Base-by-base conservation (phyloP, 2,329 filamentous ascomycete genomes). In the Aquanectria penicillioides region DNA sequence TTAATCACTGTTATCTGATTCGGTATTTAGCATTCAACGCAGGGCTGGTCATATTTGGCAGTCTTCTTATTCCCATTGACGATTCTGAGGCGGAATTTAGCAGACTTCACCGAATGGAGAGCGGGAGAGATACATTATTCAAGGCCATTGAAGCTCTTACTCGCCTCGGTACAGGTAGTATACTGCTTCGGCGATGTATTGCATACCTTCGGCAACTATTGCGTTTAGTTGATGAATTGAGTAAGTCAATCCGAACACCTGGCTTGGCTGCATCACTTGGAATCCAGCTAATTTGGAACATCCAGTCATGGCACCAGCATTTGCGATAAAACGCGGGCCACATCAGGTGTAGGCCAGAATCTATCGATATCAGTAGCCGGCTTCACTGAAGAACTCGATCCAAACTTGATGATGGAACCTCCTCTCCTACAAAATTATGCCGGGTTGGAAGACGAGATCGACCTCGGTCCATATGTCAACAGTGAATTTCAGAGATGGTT, bases 11-110 rank as follows among this genome's bases (percentile, higher is more conserved):
- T n/a, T n/a, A n/a, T n/a, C 36, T 51, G 10, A 41, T 12, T 2
- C 18, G 4, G 2, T 3, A 2, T 10, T 5, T 0, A 64, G 61
- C 44, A 1, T 64, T 63, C 3, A 63, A 59, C 25, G 57, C 52
- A 12, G 61, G 51, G 0, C 11, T 64, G n/a, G 57, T 56, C 0
- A 29, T 63, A 0, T 63, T 63, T 5, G 62, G 61, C 1, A 46
- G 57, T 12, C 13, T 63, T 12, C 18, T 64, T 1, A 61, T 58
- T 11, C 43, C 49, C 6, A 26, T 18, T 1, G 22, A 44, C 11
- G 29, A 36, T 5, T 18, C 33, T 13, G 10, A 10, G 3, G 20
- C 6, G 11, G 6, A 28, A 4, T 12, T 9, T 2, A n/a, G 7
- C 5, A 12, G 18, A 7, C 6, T n/a, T 3, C 10, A 11, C 9